Evolutionary conservation across 805 yeast genomes (phyloP), one percentile per base, ranked within the genome.

Genomic region (Candida corydali): DNA sequence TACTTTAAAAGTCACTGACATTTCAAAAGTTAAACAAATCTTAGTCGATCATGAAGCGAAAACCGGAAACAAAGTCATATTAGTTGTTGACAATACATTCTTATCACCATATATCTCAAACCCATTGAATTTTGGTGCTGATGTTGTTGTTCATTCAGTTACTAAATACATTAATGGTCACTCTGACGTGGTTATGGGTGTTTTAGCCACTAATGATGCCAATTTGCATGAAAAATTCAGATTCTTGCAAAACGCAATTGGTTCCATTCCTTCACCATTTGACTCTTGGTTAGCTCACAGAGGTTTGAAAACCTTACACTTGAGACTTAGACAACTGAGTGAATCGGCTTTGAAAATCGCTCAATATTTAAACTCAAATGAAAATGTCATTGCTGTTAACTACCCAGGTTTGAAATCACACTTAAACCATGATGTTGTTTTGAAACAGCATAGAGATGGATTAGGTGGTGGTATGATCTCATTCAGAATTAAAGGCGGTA

Each of bases 221-320:
- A 69, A 55, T 34, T 63, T 83, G 51, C 77, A 77, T 63, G 79
- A 79, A 49, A 69, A 70, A 53, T 72, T 80, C 62, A 72, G 84
- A 43, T 86, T 84, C 69, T 71, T 86, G 61, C 95, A 86, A 63
- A 86, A 86, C 52, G 94, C 95, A 46, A 70, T 84, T 51, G 96
- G 95, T 44, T 87, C 94, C 18, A 76, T 86, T 45, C 94, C 95
- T 46, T 84, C 94, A 15, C 86, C 95, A 37, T 87, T 86, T 59
- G 95, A 87, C 65, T 75, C 87, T 28, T 86, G 95, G 95, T 79
- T 86, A 60, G 89, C 94, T 38, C 95, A 86, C 72, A 76, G 96
- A 60, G 95, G 95, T 55, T 72, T 86, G 55, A 86, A 84, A 73
- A 86, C 95, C 28, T 70, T 86, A 55, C 93, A 85, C 55, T 70